Conservation (phyloP, 805 yeast species). For the Kodamaea leandrae region DNA sequence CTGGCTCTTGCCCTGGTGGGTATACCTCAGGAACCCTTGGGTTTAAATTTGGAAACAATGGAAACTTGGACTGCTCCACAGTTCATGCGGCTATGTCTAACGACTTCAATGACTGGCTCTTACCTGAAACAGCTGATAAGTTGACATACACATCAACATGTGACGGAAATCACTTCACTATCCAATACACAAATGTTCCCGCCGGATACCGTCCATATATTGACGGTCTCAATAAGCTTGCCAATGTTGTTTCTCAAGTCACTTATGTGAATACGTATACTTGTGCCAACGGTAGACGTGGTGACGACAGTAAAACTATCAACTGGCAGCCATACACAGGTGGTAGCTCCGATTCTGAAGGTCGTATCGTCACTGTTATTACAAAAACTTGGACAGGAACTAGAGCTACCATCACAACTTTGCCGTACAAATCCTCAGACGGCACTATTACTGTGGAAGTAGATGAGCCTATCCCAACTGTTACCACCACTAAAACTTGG, state of each 20-base stretch:
- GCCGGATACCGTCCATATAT: slow-evolving; percentile 25
- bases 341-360: slow-evolving; percentile 2
- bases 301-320: not conserved
- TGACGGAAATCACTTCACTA: not conserved
- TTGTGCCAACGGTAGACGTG: slow-evolving; percentile 12
- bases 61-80: slow-evolving; percentile 21
- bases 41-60: slow-evolving; percentile 9
- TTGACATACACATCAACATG: slow-evolving; percentile 6
- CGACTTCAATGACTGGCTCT: slow-evolving; percentile 6
- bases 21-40: slow-evolving; percentile 23
- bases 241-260: not conserved
- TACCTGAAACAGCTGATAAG: not conserved
- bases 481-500: slow-evolving; percentile 5
- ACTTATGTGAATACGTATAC: slow-evolving; percentile 12
- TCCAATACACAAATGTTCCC: slow-evolving; percentile 20
- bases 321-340: slow-evolving; percentile 5
- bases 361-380: slow-evolving; percentile 3
- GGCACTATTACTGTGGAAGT: slow-evolving; percentile 14
- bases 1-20: slow-evolving; percentile 21
- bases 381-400: slow-evolving; percentile 9
- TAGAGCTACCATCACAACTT: slow-evolving; percentile 10
- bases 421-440: slow-evolving; percentile 8
- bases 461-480: slow-evolving; percentile 11
- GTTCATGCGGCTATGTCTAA: slow-evolving; percentile 17
- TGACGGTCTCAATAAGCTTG: slow-evolving; percentile 3